phyloP scores from a whole-genome alignment of 2,329 filamentous ascomycete genomes.

The Fusarium mundagurra region DNA sequence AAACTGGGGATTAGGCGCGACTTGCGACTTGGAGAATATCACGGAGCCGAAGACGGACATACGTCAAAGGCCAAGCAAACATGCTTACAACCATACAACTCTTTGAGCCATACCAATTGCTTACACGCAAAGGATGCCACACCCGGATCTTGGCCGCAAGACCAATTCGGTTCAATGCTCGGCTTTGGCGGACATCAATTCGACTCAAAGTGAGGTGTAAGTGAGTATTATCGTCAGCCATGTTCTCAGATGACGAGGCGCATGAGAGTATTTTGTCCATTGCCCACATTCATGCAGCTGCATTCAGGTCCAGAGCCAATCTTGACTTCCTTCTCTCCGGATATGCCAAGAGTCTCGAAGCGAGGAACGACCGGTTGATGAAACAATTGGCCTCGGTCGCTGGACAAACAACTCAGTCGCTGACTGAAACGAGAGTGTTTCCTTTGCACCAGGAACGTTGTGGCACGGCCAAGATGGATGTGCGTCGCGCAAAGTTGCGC shows the following conservation, averaged over 20 bases:
- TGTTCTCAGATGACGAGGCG: neutral
- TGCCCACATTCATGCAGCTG: neutral
- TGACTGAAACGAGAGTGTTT: constrained; percentile 9
- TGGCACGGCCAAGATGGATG: neutral
- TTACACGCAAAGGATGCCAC: constrained; percentile 19
- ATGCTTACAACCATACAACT: neutral
- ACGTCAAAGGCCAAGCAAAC: neutral
- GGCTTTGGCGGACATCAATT: neutral
- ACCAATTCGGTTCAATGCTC: constrained; percentile 6
- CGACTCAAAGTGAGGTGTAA: neutral
- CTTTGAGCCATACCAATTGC: constrained; percentile 3
- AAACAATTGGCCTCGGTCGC: constrained; percentile 29
- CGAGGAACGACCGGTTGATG: constrained; percentile 30
- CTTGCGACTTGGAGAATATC: constrained; percentile 10
- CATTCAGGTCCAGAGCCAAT: constrained; percentile 6
- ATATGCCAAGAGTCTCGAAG: constrained; percentile 35
- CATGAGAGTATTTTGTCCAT: neutral
- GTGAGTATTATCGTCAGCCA: neutral
- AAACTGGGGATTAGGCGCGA: constrained; percentile 3
- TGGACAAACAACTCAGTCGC: constrained; percentile 11
- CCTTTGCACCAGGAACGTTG: neutral
- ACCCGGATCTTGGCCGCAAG: constrained; percentile 39
- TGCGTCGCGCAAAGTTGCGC: constrained; percentile 10
- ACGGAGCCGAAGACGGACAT: constrained; percentile 15
- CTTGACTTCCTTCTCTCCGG: constrained; percentile 32